Percentiles rank a stretch among this genome's conserved stretches.
These are phyloP conservation scores for Hypoxylon lienhwacheense DNA, from an alignment of 495 filamentous ascomycete genomes.

Conservation along the genomic window DNA sequence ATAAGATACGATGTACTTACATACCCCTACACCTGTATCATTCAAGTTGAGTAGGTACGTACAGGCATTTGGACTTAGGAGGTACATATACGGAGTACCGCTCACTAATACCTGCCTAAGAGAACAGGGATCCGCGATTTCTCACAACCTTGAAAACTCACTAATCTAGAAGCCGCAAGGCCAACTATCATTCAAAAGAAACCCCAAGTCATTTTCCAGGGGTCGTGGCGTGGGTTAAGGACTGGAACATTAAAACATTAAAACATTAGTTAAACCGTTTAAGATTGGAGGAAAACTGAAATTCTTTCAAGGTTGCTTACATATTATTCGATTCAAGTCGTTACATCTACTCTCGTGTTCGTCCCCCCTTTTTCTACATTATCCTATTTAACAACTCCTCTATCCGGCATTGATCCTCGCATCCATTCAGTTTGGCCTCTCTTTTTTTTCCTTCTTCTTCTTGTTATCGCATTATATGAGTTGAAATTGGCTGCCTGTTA, in stretches of 20 bases:
- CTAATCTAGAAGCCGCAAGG: conserved; percentile 8
- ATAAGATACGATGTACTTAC: too few relatives aligned
- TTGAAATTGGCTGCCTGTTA: conserved; percentile 1
- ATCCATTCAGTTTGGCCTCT: conserved; percentile 13
- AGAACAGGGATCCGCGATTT: not conserved
- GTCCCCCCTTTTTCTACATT: conserved; percentile 19
- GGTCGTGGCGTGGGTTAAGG: too few relatives aligned
- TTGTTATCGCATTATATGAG: conserved; percentile 7
- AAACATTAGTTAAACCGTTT: conserved; percentile 10
- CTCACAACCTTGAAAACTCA: conserved; percentile 6
- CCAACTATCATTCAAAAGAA: conserved; percentile 2
- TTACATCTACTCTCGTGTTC: conserved; percentile 15
- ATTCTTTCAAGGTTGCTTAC: conserved; percentile 24
- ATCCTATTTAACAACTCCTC: conserved; percentile 23
- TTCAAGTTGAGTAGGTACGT: too few relatives aligned
- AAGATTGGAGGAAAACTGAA: conserved; percentile 35
- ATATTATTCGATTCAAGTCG: too few relatives aligned
- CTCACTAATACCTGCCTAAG: too few relatives aligned
- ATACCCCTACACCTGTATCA: too few relatives aligned
- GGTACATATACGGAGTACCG: too few relatives aligned
- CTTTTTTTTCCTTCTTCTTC: conserved; percentile 2
- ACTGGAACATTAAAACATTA: too few relatives aligned
- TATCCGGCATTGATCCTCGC: conserved; percentile 29
- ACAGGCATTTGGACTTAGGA: too few relatives aligned
- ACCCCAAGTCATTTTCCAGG: conserved; percentile 8